Percentiles rank a stretch among this genome's conserved stretches.
phyloP scores from a whole-genome alignment of 106 monocot genomes.

The Apostasia ramifera region DNA sequence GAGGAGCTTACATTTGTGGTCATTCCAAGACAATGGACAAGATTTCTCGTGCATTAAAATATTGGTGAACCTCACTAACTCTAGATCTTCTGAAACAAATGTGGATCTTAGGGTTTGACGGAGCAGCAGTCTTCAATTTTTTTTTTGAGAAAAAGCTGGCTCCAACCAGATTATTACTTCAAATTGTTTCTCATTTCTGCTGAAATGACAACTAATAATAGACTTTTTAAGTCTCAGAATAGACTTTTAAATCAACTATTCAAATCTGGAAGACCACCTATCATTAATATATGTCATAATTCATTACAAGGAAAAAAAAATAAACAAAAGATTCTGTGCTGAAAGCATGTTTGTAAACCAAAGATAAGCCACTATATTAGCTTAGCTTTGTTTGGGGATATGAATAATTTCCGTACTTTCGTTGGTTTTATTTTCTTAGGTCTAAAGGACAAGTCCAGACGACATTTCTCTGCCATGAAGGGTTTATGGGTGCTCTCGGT shows the following conservation, averaged over 20 bases:
- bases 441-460: conserved; percentile 71
- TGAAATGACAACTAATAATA: no score
- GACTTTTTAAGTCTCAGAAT: no score
- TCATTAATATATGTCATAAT: no score
- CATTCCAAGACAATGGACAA: conserved; percentile 66
- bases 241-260: no score
- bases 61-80: conserved; percentile 41
- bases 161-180: no score
- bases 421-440: conserved; percentile 22
- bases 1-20: conserved; percentile 67
- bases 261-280: no score
- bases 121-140: background rate
- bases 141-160: background rate
- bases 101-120: background rate
- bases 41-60: conserved; percentile 64
- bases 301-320: no score
- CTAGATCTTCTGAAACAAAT: background rate
- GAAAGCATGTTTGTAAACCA: background rate
- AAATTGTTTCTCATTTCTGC: no score
- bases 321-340: no score
- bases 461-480: conserved; percentile 70
- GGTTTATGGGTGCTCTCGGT: conserved; percentile 61
- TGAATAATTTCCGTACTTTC: background rate
- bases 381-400: background rate
- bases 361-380: background rate